These are phyloP conservation scores for Rhizophlyctis rosea DNA, from an alignment of 192 early-diverging fungal genomes.

Conservation along the genomic window DNA sequence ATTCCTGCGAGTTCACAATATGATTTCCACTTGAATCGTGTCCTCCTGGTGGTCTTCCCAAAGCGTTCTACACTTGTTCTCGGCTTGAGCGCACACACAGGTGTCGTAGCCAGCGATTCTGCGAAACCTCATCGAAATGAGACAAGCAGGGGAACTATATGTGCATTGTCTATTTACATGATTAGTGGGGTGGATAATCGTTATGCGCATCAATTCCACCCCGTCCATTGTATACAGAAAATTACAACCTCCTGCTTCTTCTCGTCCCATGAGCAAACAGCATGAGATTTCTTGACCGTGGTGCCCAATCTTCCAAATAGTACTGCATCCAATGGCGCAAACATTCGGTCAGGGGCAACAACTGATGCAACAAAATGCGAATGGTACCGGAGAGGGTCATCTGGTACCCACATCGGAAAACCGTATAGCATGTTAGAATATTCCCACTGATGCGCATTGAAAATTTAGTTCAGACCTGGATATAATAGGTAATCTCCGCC, in stretches of 20 bases:
- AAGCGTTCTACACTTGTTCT: too few species aligned
- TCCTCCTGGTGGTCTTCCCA: too few species aligned
- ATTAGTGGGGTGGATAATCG: too few species aligned
- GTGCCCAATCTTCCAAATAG: constrained; percentile 63
- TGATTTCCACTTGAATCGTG: too few species aligned
- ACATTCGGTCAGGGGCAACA: constrained; percentile 19
- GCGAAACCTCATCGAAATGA: too few species aligned
- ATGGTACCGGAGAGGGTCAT: constrained; percentile 68
- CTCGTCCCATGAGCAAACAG: constrained; percentile 51
- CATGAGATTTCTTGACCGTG: constrained; percentile 66
- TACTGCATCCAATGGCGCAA: constrained; percentile 55
- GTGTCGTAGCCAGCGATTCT: too few species aligned
- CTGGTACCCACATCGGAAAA: background rate
- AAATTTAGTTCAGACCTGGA: constrained; percentile 54
- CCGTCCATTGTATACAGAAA: constrained; percentile 52
- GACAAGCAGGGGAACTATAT: too few species aligned
- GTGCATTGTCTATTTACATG: too few species aligned
- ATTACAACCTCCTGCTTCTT: constrained; percentile 22
- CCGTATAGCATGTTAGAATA: too few species aligned
- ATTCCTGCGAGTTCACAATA: too few species aligned
- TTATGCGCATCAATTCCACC: constrained; percentile 38
- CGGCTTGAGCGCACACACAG: too few species aligned
- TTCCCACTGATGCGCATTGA: too few species aligned
- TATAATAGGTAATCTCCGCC: constrained; percentile 86
- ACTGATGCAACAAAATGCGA: constrained; percentile 61